Conservation (phyloP, 2,329 filamentous ascomycete species). For the Shiraia bambusicola region DNA sequence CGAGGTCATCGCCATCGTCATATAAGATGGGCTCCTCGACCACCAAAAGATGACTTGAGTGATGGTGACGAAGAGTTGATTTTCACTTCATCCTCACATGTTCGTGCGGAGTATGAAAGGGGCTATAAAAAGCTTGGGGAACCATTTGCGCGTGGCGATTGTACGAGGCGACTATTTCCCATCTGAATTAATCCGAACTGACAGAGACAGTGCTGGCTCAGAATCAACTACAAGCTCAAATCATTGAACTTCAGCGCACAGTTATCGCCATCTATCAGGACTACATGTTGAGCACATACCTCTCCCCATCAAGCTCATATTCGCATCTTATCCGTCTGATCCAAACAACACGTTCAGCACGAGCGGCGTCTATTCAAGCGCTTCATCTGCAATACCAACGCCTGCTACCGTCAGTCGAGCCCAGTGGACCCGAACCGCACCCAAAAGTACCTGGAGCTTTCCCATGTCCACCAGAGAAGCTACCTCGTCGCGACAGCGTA, state of each 20-base stretch:
- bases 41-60: slow-evolving; percentile 17
- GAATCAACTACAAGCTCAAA: slow-evolving; percentile 35
- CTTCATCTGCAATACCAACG: slow-evolving; percentile 33
- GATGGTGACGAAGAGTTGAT: slow-evolving; percentile 36
- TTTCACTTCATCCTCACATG: slow-evolving; percentile 22
- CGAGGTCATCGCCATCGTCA: slow-evolving; percentile 7
- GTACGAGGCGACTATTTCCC: slow-evolving; percentile 14
- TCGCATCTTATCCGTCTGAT: slow-evolving; percentile 32
- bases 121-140: slow-evolving; percentile 34
- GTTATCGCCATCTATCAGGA: slow-evolving; percentile 35
- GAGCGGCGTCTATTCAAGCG: slow-evolving; percentile 30
- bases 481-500: slow-evolving; percentile 1
- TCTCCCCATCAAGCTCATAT: slow-evolving; percentile 23
- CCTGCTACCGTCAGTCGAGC: slow-evolving; percentile 16
- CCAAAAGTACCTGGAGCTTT: slow-evolving; percentile 21
- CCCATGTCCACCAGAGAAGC: slow-evolving; percentile 8
- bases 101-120: slow-evolving; percentile 32
- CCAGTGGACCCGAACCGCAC: slow-evolving; percentile 7
- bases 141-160: slow-evolving; percentile 34
- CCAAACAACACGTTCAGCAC: slow-evolving; percentile 29
- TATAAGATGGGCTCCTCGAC: slow-evolving; percentile 14
- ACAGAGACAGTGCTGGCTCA: slow-evolving; percentile 25
- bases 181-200: not conserved
- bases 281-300: slow-evolving; percentile 23
- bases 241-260: slow-evolving; percentile 35